Percentiles rank a stretch among this genome's conserved stretches.
These are phyloP conservation scores for Aspergillus carbonarius DNA, from an alignment of 2,329 filamentous ascomycete genomes.

Conservation along the genomic window DNA sequence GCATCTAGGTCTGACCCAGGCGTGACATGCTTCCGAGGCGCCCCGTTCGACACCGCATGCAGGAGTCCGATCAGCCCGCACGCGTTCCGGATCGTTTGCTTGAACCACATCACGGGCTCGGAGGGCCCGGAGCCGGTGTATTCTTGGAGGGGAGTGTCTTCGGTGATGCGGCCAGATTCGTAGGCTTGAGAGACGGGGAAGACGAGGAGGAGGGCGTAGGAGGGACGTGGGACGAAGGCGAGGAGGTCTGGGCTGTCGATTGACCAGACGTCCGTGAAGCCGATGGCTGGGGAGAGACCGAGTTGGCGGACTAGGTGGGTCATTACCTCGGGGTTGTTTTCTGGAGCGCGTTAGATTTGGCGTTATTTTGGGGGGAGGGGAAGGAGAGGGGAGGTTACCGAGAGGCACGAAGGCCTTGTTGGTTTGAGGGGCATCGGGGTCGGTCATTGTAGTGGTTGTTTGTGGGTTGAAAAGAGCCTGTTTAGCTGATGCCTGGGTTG, in stretches of 20 bases:
- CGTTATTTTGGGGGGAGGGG: constrained; percentile 2
- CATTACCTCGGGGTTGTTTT: constrained; percentile 86
- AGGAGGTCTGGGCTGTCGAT: constrained; percentile 83
- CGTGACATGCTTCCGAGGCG: constrained; percentile 63
- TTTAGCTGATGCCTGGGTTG: too few species aligned
- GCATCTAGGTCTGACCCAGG: constrained; percentile 46
- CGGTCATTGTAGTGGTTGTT: constrained; percentile 28
- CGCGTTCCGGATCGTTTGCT: constrained; percentile 89
- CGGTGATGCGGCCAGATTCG: constrained; percentile 70
- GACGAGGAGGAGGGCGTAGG: constrained; percentile 84
- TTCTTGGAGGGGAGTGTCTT: constrained; percentile 64
- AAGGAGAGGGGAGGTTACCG: constrained; percentile 30
- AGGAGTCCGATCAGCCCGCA: constrained; percentile 88
- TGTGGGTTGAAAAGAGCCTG: background rate
- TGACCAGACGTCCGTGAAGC: constrained; percentile 88
- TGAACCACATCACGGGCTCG: constrained; percentile 89
- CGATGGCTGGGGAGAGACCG: constrained; percentile 73
- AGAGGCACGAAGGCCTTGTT: constrained; percentile 52
- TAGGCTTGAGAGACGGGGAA: constrained; percentile 82
- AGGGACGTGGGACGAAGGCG: constrained; percentile 82
- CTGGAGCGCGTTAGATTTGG: constrained; percentile 33
- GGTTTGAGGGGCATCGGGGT: constrained; percentile 37
- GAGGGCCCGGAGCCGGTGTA: constrained; percentile 66
- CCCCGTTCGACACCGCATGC: constrained; percentile 78
- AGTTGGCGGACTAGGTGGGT: constrained; percentile 77